Evolutionary conservation across 1,139 yeast species (phyloP).

Genomic region (Fermentozyma sake): DNA sequence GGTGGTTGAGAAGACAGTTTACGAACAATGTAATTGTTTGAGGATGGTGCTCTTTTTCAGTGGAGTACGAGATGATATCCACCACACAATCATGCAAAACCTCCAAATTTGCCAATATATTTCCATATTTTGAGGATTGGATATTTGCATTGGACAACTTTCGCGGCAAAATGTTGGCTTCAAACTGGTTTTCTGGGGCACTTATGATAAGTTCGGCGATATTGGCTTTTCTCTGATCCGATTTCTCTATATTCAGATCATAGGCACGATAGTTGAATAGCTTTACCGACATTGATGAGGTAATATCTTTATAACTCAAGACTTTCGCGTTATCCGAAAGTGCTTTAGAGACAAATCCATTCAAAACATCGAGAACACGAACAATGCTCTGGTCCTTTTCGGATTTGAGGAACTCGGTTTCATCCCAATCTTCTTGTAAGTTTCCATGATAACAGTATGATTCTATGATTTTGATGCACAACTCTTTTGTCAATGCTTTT

Average conservation of each 20-base stretch:
- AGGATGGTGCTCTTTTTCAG: constrained; percentile 10
- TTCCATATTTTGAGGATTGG: constrained; percentile 23
- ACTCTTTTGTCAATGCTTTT: constrained; percentile 28
- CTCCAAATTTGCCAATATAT: constrained; percentile 28
- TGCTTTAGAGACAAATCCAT: constrained; percentile 19
- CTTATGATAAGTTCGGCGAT: constrained; percentile 10
- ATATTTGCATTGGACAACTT: constrained; percentile 20
- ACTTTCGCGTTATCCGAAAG: constrained; percentile 6
- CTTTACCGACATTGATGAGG: constrained; percentile 26
- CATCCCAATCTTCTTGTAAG: constrained; percentile 6
- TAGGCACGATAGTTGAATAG: constrained; percentile 22
- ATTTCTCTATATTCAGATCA: constrained; percentile 20
- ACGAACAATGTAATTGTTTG: constrained; percentile 28
- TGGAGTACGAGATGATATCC: constrained; percentile 23
- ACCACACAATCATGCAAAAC: constrained; percentile 20
- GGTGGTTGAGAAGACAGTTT: constrained; percentile 37
- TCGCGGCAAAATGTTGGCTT: constrained; percentile 12
- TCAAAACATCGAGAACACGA: constrained; percentile 29
- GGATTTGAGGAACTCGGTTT: constrained; percentile 6
- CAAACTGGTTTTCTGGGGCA: constrained; percentile 10
- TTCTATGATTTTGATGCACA: constrained; percentile 31
- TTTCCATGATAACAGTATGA: constrained; percentile 31
- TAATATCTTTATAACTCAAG: constrained; percentile 27
- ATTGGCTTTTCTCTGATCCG: constrained; percentile 8
- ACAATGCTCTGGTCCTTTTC: constrained; percentile 23